Conservation (phyloP, 1,284 basidiomycete genomes). For the Sporisorium graminicola region DNA sequence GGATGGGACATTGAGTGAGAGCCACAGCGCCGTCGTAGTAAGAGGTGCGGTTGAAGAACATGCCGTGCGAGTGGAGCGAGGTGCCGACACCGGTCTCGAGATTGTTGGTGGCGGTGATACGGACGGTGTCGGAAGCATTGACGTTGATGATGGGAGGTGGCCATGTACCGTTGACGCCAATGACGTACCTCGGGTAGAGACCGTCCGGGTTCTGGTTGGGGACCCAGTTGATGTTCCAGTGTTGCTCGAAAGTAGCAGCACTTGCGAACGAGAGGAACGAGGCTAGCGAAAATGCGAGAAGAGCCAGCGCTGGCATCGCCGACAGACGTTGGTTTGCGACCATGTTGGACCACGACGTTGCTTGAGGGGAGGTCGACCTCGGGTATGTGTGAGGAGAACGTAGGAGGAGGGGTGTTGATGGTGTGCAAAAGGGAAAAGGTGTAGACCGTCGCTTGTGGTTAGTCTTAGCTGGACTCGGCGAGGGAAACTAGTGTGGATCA, state of each 20-base stretch:
- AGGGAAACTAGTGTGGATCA: neutral
- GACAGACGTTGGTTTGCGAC: constrained; percentile 14
- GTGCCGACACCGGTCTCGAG: constrained; percentile 51
- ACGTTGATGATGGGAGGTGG: constrained; percentile 65
- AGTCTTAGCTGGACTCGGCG: neutral
- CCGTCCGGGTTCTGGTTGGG: constrained; percentile 63
- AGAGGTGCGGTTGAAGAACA: constrained; percentile 61
- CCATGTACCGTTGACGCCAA: constrained; percentile 62
- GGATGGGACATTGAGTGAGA: constrained; percentile 68
- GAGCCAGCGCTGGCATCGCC: constrained; percentile 24
- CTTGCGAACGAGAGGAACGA: constrained; percentile 25
- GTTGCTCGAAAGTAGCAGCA: constrained; percentile 58
- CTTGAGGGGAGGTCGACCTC: neutral
- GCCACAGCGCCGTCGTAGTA: constrained; percentile 61
- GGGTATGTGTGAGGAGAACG: neutral
- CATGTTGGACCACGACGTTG: constrained; percentile 12
- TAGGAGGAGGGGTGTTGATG: neutral
- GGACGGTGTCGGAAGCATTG: constrained; percentile 63
- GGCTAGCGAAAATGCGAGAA: constrained; percentile 24
- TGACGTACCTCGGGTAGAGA: constrained; percentile 54
- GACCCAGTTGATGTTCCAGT: constrained; percentile 79
- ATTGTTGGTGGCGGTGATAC: constrained; percentile 61
- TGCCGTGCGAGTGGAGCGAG: constrained; percentile 67
- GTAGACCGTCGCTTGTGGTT: no score
- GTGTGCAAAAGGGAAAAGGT: neutral